These are phyloP conservation scores for Tuber indicum DNA, from an alignment of 495 filamentous ascomycete species.

Conservation along the genomic window DNA sequence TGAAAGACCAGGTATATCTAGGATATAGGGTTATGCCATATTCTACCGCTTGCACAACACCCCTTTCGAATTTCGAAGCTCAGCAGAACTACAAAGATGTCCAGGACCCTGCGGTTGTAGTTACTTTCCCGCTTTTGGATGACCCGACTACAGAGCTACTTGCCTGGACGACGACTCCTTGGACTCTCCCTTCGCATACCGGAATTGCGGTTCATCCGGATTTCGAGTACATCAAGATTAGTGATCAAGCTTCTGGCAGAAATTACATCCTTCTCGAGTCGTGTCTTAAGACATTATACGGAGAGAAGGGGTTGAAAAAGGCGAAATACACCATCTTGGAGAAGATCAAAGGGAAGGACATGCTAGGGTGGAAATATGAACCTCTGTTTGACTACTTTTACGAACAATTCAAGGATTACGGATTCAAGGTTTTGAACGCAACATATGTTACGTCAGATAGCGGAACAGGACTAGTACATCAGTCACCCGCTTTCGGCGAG, in stretches of 20 bases:
- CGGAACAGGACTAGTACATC: constrained; percentile 93
- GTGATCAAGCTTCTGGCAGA: constrained; percentile 71
- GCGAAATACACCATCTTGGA: constrained; percentile 86
- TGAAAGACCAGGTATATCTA: constrained; percentile 81
- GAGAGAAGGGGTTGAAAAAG: constrained; percentile 83
- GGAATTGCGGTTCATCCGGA: constrained; percentile 77
- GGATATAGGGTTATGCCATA: constrained; percentile 92
- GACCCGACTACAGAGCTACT: constrained; percentile 70
- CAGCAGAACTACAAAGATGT: constrained; percentile 93
- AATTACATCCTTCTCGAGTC: constrained; percentile 85
- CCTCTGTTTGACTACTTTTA: constrained; percentile 92
- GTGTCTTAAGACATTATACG: constrained; percentile 73
- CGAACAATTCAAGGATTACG: constrained; percentile 82
- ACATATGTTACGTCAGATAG: constrained; percentile 86
- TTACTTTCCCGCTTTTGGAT: constrained; percentile 73
- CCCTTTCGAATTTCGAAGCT: constrained; percentile 88
- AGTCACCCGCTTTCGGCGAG: constrained; percentile 90
- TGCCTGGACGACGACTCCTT: constrained; percentile 94
- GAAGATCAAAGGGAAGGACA: constrained; percentile 74
- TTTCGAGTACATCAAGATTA: constrained; percentile 90
- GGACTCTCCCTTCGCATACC: constrained; percentile 84
- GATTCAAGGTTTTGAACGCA: constrained; percentile 79
- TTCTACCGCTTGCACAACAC: constrained; percentile 82
- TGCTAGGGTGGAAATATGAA: constrained; percentile 87
- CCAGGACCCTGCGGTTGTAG: constrained; percentile 85